A percentile compares a stretch with the other conserved stretches of the same genome.
These are phyloP conservation scores for Colletotrichum sojae DNA, from an alignment of 2,329 filamentous ascomycete species.

Conservation along the genomic window DNA sequence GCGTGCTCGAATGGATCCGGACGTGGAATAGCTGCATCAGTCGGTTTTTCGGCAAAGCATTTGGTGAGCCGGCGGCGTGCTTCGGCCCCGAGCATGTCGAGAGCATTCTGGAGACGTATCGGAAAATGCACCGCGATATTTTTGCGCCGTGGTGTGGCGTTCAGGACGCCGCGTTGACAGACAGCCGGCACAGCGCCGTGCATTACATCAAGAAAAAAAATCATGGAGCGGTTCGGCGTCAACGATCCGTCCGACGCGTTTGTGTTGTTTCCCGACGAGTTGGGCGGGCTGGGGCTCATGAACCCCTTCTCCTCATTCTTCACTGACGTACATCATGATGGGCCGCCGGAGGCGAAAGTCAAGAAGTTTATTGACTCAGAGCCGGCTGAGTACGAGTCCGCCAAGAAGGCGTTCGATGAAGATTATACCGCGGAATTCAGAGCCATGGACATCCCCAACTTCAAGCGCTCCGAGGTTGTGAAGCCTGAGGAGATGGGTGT, in stretches of 20 bases:
- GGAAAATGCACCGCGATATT: constrained; percentile 55
- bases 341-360: neutral
- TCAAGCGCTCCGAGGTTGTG: too few relatives aligned
- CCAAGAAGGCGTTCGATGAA: too few relatives aligned
- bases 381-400: neutral
- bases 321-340: constrained; percentile 49
- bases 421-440: too few relatives aligned
- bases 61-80: constrained; percentile 60
- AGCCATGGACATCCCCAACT: too few relatives aligned
- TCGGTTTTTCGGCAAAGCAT: constrained; percentile 62
- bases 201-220: constrained; percentile 48
- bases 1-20: constrained; percentile 56
- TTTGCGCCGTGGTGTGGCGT: constrained; percentile 45
- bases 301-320: constrained; percentile 62
- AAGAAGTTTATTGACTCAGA: neutral
- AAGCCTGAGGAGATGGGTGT: too few relatives aligned
- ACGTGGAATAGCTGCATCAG: constrained; percentile 63
- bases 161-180: constrained; percentile 25
- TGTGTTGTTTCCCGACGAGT: constrained; percentile 60
- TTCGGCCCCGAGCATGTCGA: constrained; percentile 61
- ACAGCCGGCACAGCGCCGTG: constrained; percentile 43
- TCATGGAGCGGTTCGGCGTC: constrained; percentile 52
- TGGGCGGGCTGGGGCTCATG: constrained; percentile 61
- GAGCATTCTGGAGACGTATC: constrained; percentile 57
- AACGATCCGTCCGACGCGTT: constrained; percentile 60